Conservation (phyloP, 148 eudicot genomes). For the Rhododendron griersonianum region DNA sequence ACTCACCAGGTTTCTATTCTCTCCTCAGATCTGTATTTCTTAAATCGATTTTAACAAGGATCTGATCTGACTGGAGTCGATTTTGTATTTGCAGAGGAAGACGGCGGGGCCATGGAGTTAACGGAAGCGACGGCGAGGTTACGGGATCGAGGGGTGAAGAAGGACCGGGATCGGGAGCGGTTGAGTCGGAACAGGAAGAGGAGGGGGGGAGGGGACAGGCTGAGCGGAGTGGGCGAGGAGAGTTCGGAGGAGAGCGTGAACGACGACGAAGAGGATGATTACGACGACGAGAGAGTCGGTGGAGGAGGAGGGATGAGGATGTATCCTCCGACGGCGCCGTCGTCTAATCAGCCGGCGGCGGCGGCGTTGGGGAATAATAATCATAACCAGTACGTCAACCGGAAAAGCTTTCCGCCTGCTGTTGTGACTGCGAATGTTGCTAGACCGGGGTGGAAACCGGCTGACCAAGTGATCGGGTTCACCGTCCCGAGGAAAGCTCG, state of each 20-base stretch:
- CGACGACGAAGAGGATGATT: constrained; percentile 74
- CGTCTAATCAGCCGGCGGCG: constrained; percentile 37
- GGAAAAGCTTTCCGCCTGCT: constrained; percentile 64
- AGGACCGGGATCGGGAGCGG: constrained; percentile 57
- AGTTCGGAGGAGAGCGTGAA: constrained; percentile 77
- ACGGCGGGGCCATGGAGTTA: constrained; percentile 49
- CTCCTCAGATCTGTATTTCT: constrained; percentile 27
- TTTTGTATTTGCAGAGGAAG: constrained; percentile 50
- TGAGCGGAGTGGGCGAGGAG: constrained; percentile 42
- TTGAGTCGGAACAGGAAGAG: constrained; percentile 28
- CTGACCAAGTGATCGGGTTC: constrained; percentile 84
- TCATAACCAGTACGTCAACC: constrained; percentile 24
- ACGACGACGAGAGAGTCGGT: constrained; percentile 32
- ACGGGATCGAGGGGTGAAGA: constrained; percentile 54
- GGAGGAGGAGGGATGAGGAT: constrained; percentile 23
- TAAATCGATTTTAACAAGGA: background rate
- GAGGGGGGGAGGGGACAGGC: constrained; percentile 46
- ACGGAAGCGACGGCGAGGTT: constrained; percentile 51
- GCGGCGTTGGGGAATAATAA: constrained; percentile 3
- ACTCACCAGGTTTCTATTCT: constrained; percentile 56
- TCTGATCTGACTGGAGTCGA: background rate
- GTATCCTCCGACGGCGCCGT: constrained; percentile 28
- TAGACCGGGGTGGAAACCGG: constrained; percentile 64
- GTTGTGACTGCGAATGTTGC: constrained; percentile 34
- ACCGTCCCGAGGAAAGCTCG: constrained; percentile 90